A percentile compares a stretch with the other conserved stretches of the same genome.
phyloP scores from a whole-genome alignment of 192 early-diverging fungal species.

The Phlyctochytrium bullatum region DNA sequence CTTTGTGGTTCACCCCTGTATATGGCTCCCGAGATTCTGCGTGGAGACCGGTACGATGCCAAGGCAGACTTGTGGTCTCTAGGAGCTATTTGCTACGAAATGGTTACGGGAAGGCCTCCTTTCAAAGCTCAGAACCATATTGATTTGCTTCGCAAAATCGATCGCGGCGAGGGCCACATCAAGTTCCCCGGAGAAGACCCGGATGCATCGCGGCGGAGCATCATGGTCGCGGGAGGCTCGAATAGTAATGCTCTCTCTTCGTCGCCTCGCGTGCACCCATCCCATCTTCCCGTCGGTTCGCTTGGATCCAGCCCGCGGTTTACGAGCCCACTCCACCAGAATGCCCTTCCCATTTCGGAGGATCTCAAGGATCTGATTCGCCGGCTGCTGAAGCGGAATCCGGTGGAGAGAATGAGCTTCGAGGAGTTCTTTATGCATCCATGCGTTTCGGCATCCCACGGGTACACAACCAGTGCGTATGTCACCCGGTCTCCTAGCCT shows the following conservation, averaged over 20 bases:
- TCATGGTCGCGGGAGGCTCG: too few species aligned
- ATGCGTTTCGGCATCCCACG: conserved; percentile 43
- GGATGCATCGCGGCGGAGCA: not conserved
- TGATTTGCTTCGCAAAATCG: conserved; percentile 88
- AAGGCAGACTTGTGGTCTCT: conserved; percentile 97
- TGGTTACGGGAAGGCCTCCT: conserved; percentile 86
- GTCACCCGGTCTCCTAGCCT: too few species aligned
- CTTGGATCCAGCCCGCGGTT: conserved; percentile 33
- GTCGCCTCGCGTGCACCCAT: not conserved
- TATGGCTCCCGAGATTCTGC: conserved; percentile 84
- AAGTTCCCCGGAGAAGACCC: conserved; percentile 72
- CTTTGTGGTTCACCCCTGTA: conserved; percentile 96
- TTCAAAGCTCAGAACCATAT: conserved; percentile 92
- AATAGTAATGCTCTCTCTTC: too few species aligned
- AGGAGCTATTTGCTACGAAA: conserved; percentile 92
- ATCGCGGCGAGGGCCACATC: conserved; percentile 79
- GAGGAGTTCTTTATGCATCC: conserved; percentile 92
- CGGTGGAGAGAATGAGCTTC: conserved; percentile 86
- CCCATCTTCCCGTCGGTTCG: conserved; percentile 13
- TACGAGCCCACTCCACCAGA: not conserved
- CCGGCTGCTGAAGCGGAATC: conserved; percentile 79
- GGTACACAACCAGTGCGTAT: not conserved
- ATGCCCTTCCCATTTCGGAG: conserved; percentile 44
- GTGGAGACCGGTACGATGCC: conserved; percentile 90
- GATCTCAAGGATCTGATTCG: conserved; percentile 84